Conservation (phyloP, 768 basidiomycete species). For the Mycena albidolilacea region DNA sequence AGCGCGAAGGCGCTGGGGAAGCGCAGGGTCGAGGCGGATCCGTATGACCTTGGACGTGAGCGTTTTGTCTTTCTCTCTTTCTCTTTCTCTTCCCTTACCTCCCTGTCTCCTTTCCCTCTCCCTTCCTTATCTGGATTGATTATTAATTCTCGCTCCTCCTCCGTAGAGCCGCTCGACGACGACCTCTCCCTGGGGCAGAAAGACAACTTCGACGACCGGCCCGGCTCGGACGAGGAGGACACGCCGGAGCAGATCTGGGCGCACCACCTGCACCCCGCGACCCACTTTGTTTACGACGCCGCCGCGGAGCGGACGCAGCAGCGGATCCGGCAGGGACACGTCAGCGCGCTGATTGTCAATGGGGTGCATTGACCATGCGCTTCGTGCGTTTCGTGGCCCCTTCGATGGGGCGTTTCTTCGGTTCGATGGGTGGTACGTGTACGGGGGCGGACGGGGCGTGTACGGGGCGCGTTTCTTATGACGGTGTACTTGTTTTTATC, state of each 20-base stretch:
- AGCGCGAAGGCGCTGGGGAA: slow-evolving; percentile 94
- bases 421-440: neutral
- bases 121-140: neutral
- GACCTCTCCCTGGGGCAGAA: slow-evolving; percentile 66
- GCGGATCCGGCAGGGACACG: slow-evolving; percentile 63
- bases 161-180: slow-evolving; percentile 66
- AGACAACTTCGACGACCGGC: slow-evolving; percentile 48
- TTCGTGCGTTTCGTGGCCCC: neutral
- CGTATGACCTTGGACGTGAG: slow-evolving; percentile 56
- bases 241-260: slow-evolving; percentile 47
- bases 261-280: slow-evolving; percentile 63
- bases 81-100: neutral
- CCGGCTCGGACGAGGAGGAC: slow-evolving; percentile 64
- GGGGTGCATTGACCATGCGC: slow-evolving; percentile 58
- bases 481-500: too few relatives aligned
- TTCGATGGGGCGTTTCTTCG: neutral
- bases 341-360: slow-evolving; percentile 53
- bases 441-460: neutral
- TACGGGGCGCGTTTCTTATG: too few relatives aligned
- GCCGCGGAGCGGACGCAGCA: slow-evolving; percentile 85
- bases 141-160: neutral
- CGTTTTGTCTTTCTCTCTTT: neutral
- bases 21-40: slow-evolving; percentile 73
- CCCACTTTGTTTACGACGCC: slow-evolving; percentile 90
- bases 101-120: neutral